Conservation (phyloP, 768 basidiomycete species). For the Hysterangium stoloniferum region DNA sequence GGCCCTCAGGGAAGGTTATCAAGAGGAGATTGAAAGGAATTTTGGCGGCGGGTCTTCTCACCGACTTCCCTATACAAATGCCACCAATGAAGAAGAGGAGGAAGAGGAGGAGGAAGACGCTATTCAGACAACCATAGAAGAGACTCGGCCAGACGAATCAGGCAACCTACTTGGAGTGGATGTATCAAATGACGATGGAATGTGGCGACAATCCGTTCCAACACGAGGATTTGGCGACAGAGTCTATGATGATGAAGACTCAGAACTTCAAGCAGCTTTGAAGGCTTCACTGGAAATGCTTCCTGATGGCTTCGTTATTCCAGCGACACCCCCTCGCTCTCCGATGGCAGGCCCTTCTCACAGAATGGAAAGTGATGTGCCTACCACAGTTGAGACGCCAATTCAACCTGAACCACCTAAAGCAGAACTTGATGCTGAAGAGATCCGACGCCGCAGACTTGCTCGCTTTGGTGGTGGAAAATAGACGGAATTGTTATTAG, state of each 20-base stretch:
- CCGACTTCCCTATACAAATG: neutral
- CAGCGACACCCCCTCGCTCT: slow-evolving; percentile 18
- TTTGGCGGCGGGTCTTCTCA: slow-evolving; percentile 13
- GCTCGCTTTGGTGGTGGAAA: slow-evolving; percentile 62
- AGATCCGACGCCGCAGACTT: slow-evolving; percentile 54
- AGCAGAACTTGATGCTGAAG: slow-evolving; percentile 48
- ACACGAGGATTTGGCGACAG: slow-evolving; percentile 23
- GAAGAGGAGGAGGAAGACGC: slow-evolving; percentile 52
- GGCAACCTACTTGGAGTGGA: slow-evolving; percentile 6
- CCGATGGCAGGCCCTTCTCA: slow-evolving; percentile 9
- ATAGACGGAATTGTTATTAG: too few species aligned
- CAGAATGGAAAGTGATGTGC: slow-evolving; percentile 26
- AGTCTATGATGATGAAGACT: slow-evolving; percentile 82
- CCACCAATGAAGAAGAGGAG: slow-evolving; percentile 1
- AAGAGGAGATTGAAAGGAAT: slow-evolving; percentile 26
- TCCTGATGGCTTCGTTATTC: slow-evolving; percentile 41
- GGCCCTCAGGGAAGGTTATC: slow-evolving; percentile 54
- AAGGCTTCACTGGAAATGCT: slow-evolving; percentile 68
- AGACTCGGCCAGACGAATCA: slow-evolving; percentile 35
- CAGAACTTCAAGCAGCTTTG: slow-evolving; percentile 80
- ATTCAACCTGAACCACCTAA: slow-evolving; percentile 20
- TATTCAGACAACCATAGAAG: slow-evolving; percentile 51
- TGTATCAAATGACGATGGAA: slow-evolving; percentile 14
- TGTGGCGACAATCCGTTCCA: slow-evolving; percentile 8
- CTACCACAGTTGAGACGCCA: slow-evolving; percentile 24